Percentiles rank a stretch among this genome's conserved stretches.
phyloP scores from a whole-genome alignment of 495 filamentous ascomycete genomes.

The Penicillium ucsense region DNA sequence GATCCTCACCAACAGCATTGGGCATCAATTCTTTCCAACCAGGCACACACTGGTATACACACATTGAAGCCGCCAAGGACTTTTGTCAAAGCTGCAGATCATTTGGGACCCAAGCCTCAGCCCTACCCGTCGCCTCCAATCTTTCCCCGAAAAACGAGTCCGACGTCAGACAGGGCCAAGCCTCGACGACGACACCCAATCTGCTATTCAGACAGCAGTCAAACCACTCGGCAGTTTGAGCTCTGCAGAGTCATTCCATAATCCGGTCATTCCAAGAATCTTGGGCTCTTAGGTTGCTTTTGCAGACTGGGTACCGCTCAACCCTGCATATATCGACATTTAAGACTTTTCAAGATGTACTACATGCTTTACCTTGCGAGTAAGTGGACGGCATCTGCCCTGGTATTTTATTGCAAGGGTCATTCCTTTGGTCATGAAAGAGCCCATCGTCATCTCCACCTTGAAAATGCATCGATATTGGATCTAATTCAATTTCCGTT shows the following conservation, averaged over 20 bases:
- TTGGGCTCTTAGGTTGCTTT: conserved; percentile 1
- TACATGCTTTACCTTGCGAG: conserved; percentile 62
- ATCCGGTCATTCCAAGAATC: no score
- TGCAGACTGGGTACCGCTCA: not conserved
- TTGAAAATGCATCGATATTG: no score
- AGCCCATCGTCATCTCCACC: no score
- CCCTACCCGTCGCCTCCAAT: conserved; percentile 8
- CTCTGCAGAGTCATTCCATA: no score
- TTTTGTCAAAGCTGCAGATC: conserved; percentile 3
- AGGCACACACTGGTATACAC: conserved; percentile 6
- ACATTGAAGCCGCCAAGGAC: conserved; percentile 3
- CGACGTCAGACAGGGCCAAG: no score
- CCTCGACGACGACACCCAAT: conserved; percentile 6
- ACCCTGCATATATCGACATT: not conserved
- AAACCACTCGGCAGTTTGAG: no score
- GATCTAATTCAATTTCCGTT: no score
- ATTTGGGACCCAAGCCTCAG: conserved; percentile 9
- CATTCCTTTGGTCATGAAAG: not conserved
- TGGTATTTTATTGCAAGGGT: not conserved
- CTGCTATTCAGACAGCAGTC: not conserved
- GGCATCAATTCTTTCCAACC: conserved; percentile 14
- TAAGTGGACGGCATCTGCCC: conserved; percentile 29
- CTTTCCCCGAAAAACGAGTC: no score
- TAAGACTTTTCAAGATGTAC: conserved; percentile 38
- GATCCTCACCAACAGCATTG: conserved; percentile 13